Conservation (phyloP, 2,329 filamentous ascomycete genomes). For the Colletotrichum musae region DNA sequence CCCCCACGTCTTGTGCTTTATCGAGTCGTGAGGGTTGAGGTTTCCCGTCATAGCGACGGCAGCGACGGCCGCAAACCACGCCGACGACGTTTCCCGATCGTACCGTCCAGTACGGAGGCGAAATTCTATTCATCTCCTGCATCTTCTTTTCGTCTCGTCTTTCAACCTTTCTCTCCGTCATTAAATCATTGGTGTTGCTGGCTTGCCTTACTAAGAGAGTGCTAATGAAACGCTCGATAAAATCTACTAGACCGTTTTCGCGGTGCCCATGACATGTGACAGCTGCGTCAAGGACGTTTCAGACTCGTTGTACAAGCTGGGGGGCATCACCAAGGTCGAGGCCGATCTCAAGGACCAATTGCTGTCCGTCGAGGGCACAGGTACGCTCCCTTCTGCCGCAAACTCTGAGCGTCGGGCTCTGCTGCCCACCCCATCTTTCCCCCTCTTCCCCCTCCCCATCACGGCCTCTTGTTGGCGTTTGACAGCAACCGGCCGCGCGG, state of each 20-base stretch:
- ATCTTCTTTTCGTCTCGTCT: not conserved
- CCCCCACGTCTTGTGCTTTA: not conserved
- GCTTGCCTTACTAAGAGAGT: conserved; percentile 19
- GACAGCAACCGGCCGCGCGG: too few species aligned
- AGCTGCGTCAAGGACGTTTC: conserved; percentile 90
- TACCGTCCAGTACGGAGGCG: not conserved
- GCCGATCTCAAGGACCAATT: conserved; percentile 87
- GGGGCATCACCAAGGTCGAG: conserved; percentile 86
- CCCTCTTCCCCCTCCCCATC: not conserved
- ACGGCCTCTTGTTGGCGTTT: not conserved
- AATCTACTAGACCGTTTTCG: conserved; percentile 84
- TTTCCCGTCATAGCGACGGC: too few species aligned
- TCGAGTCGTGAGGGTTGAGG: not conserved
- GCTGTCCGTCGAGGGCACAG: conserved; percentile 87
- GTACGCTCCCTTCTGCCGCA: conserved; percentile 56
- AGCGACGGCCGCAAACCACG: too few species aligned
- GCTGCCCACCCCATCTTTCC: not conserved
- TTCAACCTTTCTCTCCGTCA: not conserved
- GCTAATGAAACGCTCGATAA: conserved; percentile 54
- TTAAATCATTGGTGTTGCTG: conserved; percentile 6
- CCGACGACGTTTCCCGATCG: too few species aligned
- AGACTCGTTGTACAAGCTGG: conserved; percentile 80
- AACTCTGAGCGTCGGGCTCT: conserved; percentile 23
- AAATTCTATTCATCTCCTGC: not conserved
- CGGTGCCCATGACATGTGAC: conserved; percentile 93